Evolutionary conservation across 805 yeast genomes (phyloP).

Genomic region (Candida ficus): DNA sequence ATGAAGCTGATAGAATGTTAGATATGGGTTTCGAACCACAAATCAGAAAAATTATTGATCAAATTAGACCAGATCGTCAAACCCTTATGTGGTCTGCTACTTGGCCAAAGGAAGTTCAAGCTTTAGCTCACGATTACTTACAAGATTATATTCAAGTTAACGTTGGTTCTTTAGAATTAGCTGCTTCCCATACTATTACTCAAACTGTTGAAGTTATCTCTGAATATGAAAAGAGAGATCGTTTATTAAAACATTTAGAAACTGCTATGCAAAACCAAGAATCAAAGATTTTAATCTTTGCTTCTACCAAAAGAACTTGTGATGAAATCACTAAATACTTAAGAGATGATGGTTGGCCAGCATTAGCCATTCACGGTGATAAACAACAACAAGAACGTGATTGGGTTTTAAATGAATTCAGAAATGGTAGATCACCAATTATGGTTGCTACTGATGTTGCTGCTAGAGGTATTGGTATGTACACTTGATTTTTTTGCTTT

Average conservation of each 20-base stretch:
- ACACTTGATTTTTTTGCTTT: slow-evolving; percentile 15
- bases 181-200: slow-evolving; percentile 95
- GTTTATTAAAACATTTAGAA: slow-evolving; percentile 77
- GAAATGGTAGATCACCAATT: slow-evolving; percentile 86
- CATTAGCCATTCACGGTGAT: slow-evolving; percentile 98
- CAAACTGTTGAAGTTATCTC: slow-evolving; percentile 89
- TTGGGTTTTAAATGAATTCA: slow-evolving; percentile 94
- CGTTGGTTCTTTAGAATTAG: slow-evolving; percentile 89
- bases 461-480: slow-evolving; percentile 99
- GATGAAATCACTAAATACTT: slow-evolving; percentile 89
- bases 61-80: slow-evolving; percentile 99
- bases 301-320: slow-evolving; percentile 97
- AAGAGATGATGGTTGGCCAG: slow-evolving; percentile 98
- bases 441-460: slow-evolving; percentile 99
- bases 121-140: slow-evolving; percentile 86
- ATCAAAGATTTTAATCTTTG: slow-evolving; percentile 81
- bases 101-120: slow-evolving; percentile 98
- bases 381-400: slow-evolving; percentile 97
- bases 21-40: slow-evolving; percentile 99
- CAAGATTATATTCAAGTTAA: slow-evolving; percentile 94
- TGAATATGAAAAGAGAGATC: slow-evolving; percentile 93
- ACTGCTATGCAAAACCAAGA: slow-evolving; percentile 64
- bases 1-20: slow-evolving; percentile 99
- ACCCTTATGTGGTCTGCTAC: slow-evolving; percentile 99
- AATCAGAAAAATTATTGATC: slow-evolving; percentile 95